Conservation (phyloP, 2,329 filamentous ascomycete species). For the Curvularia lunata region DNA sequence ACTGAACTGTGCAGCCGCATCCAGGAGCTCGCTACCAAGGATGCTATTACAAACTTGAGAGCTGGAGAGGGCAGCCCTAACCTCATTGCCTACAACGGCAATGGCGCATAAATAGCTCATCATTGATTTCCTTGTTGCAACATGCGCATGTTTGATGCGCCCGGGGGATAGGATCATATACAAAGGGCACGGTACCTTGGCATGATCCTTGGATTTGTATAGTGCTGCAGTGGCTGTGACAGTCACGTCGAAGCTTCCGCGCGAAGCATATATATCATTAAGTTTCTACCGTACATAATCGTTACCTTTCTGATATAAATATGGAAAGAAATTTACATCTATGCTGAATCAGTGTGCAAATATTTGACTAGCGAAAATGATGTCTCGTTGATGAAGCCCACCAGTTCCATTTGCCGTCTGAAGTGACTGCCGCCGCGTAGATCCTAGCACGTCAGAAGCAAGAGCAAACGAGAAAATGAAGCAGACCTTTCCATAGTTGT, state of each 20-base stretch:
- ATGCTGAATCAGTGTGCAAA: not conserved
- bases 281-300: not conserved
- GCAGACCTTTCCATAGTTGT: too few species aligned
- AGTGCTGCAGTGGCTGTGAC: not conserved
- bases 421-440: not conserved
- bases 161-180: not conserved
- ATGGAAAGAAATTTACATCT: not conserved
- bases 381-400: not conserved
- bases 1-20: constrained; percentile 20
- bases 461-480: too few species aligned
- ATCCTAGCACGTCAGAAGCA: too few species aligned
- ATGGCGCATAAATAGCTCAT: not conserved
- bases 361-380: not conserved
- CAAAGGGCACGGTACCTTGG: not conserved
- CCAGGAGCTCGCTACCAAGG: constrained; percentile 17
- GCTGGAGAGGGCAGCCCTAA: constrained; percentile 20
- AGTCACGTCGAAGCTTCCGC: not conserved
- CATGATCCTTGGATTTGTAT: not conserved
- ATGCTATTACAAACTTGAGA: constrained; percentile 14
- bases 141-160: not conserved
- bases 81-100: constrained; percentile 26
- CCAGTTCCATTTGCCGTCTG: too few species aligned
- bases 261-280: not conserved
- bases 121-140: not conserved
- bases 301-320: not conserved